Evolutionary conservation across 495 filamentous ascomycete species (phyloP).

Genomic region (Lineolata rhizophorae): DNA sequence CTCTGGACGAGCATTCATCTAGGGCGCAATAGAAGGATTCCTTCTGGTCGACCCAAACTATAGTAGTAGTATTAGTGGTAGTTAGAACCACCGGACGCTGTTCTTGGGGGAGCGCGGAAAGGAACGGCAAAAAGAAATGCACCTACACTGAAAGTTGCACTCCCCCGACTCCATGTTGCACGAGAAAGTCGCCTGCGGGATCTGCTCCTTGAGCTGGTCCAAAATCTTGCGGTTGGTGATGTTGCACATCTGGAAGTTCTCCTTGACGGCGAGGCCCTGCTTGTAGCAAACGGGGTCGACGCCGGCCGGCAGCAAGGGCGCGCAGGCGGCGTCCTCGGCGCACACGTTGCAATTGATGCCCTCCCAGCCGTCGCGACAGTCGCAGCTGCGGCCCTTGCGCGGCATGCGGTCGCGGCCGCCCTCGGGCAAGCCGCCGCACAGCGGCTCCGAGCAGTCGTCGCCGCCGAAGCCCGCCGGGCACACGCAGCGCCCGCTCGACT

Average conservation of each 20-base stretch:
- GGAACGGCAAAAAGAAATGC: background rate
- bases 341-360: conserved; percentile 99
- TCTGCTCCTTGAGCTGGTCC: conserved; percentile 57
- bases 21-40: conserved; percentile 95
- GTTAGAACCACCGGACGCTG: no score
- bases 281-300: conserved; percentile 78
- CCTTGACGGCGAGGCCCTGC: conserved; percentile 68
- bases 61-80: conserved; percentile 12
- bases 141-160: conserved; percentile 84
- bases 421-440: conserved; percentile 73
- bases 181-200: conserved; percentile 83
- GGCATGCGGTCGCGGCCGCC: conserved; percentile 44
- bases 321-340: conserved; percentile 56
- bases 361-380: conserved; percentile 89
- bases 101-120: no score
- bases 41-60: conserved; percentile 79
- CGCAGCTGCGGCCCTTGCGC: conserved; percentile 43
- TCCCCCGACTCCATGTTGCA: conserved; percentile 50
- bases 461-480: conserved; percentile 86
- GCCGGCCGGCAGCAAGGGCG: conserved; percentile 58
- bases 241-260: conserved; percentile 95
- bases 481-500: conserved; percentile 70
- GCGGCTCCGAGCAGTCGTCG: conserved; percentile 69
- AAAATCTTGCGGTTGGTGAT: conserved; percentile 89
- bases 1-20: conserved; percentile 52